Evolutionary conservation across 768 basidiomycete genomes (phyloP).

Genomic region (Mycena vitilis): DNA sequence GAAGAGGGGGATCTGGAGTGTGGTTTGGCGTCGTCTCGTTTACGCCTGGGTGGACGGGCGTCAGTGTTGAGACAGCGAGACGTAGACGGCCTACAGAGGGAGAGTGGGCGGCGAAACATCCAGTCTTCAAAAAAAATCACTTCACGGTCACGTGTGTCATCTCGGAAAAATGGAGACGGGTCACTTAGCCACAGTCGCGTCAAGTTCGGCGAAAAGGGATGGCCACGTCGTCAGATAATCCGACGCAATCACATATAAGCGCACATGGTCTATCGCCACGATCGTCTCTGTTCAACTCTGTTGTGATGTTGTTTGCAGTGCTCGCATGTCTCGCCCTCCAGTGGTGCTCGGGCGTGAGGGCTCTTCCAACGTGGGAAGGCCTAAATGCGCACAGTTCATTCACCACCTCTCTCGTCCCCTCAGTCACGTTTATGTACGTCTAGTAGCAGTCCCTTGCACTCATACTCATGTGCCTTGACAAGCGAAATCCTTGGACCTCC

Average conservation of each 20-base stretch:
- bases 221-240: constrained; percentile 25
- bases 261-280: neutral
- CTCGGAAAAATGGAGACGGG: neutral
- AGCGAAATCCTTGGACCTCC: too few relatives aligned
- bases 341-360: constrained; percentile 38
- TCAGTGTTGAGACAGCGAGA: constrained; percentile 21
- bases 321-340: constrained; percentile 35
- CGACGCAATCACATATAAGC: neutral
- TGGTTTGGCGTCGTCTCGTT: neutral
- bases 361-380: constrained; percentile 59
- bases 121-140: neutral
- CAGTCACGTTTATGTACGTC: constrained; percentile 50
- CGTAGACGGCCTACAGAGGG: constrained; percentile 16
- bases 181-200: constrained; percentile 10
- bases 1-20: neutral
- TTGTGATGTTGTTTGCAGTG: constrained; percentile 20
- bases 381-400: constrained; percentile 46
- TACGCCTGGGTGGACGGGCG: constrained; percentile 9
- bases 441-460: constrained; percentile 4
- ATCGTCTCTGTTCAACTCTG: neutral
- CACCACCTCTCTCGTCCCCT: constrained; percentile 56
- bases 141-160: constrained; percentile 20
- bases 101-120: constrained; percentile 5
- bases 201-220: constrained; percentile 27
- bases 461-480: too few relatives aligned